Conservation (phyloP, 306 rosid species). For the Castanea sativa region DNA sequence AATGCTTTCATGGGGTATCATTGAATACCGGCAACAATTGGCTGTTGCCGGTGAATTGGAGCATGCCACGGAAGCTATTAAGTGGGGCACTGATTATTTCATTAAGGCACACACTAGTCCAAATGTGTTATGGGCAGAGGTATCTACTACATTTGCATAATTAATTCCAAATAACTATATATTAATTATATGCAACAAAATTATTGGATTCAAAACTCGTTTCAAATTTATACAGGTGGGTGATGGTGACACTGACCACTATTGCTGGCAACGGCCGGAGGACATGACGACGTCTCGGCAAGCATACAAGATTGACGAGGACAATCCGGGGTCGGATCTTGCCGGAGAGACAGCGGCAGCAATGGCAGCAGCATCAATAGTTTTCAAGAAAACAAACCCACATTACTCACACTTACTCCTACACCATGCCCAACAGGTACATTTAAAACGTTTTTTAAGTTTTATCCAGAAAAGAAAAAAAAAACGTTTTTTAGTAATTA, state of each 20-base stretch:
- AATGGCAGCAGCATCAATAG: constrained; percentile 86
- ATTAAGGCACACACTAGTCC: constrained; percentile 95
- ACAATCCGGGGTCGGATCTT: constrained; percentile 92
- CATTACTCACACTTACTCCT: constrained; percentile 84
- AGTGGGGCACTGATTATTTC: constrained; percentile 98
- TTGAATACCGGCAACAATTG: constrained; percentile 64
- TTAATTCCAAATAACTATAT: too few relatives aligned
- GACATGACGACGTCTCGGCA: constrained; percentile 97
- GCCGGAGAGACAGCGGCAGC: constrained; percentile 95
- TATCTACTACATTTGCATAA: constrained; percentile 1
- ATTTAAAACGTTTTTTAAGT: neutral
- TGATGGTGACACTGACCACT: constrained; percentile 96
- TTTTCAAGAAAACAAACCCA: constrained; percentile 75
- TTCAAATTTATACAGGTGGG: constrained; percentile 59
- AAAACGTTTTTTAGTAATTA: neutral
- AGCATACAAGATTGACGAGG: constrained; percentile 82
- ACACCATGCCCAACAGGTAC: constrained; percentile 86
- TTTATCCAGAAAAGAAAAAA: too few relatives aligned
- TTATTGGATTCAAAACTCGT: neutral
- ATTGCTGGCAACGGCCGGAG: constrained; percentile 97
- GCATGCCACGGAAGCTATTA: constrained; percentile 87
- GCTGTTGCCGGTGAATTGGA: constrained; percentile 70
- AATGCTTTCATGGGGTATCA: constrained; percentile 91
- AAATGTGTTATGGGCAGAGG: constrained; percentile 96
- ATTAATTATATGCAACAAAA: too few relatives aligned